Base-by-base conservation (phyloP, 345 rosid species). In the Populus nigra region DNA sequence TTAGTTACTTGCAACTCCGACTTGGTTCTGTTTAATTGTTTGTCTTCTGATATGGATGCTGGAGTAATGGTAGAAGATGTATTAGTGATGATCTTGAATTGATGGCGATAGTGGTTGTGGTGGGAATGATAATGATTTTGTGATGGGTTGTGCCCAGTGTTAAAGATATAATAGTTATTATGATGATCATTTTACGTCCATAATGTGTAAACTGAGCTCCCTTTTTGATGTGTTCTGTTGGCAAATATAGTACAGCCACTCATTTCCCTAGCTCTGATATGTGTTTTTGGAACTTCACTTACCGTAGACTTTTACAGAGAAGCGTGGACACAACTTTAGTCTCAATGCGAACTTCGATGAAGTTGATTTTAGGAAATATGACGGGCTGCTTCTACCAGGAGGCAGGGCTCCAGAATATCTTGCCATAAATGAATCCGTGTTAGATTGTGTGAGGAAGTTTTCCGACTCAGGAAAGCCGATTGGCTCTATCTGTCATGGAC, bases 331-430 rank as follows among this genome's bases (percentile, higher is more conserved):
- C 88, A 95, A 93, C 80, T 95, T 95, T 79, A 65, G 86, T 0
- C 83, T 95, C 36, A 95, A 91, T 82, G 97, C 98, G 57, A 90
- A 92, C 0, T 95, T 93, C 59, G 88, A 87, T 75, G 98, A 95
- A 45, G 78, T 91, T 73, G 89, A 91, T 41, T 69, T 84, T 23
- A 73, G 33, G 65, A 80, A 86, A 29, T 95, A 93, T 62, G 92
- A 90, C 77, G 99, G 98, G 39, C 79, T 95, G 76, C 83, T 92
- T 65, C 84, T 94, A 68, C 95, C 98, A 10, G 98, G 99, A 77
- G 99, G 96, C 69, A 86, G 99, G 20, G 94, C 99, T 82, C 97
- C 98, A 10, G 99, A 95, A 77, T 95, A 93, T 81, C 89, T 95
- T 45, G 88, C 97, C 16, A 63, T 84, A 81, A 73, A 92, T 79